Conservation (phyloP, 805 yeast species). For the Lachancea waltii region DNA sequence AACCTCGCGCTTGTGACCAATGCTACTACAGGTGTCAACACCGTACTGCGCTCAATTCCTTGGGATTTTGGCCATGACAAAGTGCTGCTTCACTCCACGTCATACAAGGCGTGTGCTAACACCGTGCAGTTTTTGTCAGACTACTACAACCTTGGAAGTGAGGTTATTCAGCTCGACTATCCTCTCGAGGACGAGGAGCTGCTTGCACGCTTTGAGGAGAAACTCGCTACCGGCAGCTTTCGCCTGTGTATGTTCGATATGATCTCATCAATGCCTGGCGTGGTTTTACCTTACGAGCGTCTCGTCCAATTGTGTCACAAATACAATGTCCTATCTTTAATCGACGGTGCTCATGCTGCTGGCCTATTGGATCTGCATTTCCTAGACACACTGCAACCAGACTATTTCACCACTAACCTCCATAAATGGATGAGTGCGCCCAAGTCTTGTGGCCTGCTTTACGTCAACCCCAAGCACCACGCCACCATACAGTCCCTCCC, state of each 20-base stretch:
- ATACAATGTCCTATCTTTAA: constrained; percentile 44
- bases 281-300: constrained; percentile 47
- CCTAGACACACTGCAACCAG: constrained; percentile 43
- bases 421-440: constrained; percentile 68
- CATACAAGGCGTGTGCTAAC: constrained; percentile 51
- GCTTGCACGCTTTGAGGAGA: constrained; percentile 29
- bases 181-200: constrained; percentile 42
- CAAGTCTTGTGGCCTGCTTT: constrained; percentile 51
- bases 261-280: constrained; percentile 60
- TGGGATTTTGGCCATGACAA: constrained; percentile 41
- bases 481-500: constrained; percentile 49
- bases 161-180: constrained; percentile 36
- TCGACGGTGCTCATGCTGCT: constrained; percentile 70
- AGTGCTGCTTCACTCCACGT: constrained; percentile 42
- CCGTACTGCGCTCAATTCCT: constrained; percentile 48
- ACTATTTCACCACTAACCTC: constrained; percentile 53
- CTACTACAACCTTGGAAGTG: constrained; percentile 31
- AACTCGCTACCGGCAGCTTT: constrained; percentile 24
- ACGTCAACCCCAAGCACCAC: constrained; percentile 49
- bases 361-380: constrained; percentile 45
- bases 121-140: constrained; percentile 39
- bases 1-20: constrained; percentile 50
- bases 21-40: constrained; percentile 56
- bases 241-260: constrained; percentile 49
- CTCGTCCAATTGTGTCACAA: constrained; percentile 41